phyloP scores from a whole-genome alignment of 116 monocot species.

The Thalassia testudinum region DNA sequence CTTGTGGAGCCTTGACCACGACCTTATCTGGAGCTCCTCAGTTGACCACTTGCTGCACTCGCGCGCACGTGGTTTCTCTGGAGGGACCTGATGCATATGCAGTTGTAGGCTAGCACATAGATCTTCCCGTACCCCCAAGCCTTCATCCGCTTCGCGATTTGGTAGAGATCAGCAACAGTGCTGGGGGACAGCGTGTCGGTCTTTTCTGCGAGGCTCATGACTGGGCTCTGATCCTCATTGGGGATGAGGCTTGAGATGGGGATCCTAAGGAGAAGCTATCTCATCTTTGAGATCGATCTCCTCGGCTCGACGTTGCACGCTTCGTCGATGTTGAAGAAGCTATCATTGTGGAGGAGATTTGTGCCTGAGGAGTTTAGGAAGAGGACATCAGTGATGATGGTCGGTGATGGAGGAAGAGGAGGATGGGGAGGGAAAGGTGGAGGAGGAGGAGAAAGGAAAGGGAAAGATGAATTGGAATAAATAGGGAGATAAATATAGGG shows the following conservation, averaged over 20 bases:
- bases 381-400: no score
- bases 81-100: constrained; percentile 42
- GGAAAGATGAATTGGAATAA: no score
- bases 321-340: no score
- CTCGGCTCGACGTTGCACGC: no score
- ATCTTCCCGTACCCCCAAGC: constrained; percentile 53
- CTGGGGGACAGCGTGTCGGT: constrained; percentile 82
- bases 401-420: no score
- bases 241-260: background rate
- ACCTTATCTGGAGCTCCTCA: constrained; percentile 31
- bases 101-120: constrained; percentile 39
- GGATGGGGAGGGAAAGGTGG: no score
- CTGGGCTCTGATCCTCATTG: constrained; percentile 31
- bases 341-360: no score
- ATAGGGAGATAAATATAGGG: no score
- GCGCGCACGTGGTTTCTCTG: constrained; percentile 65
- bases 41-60: constrained; percentile 22
- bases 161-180: constrained; percentile 55
- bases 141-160: constrained; percentile 58
- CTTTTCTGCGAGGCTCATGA: constrained; percentile 45
- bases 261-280: no score
- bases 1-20: constrained; percentile 54
- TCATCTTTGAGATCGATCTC: no score
- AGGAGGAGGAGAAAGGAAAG: no score
- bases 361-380: no score